phyloP scores from a whole-genome alignment of 768 basidiomycete genomes.

The Podaxis sp. region DNA sequence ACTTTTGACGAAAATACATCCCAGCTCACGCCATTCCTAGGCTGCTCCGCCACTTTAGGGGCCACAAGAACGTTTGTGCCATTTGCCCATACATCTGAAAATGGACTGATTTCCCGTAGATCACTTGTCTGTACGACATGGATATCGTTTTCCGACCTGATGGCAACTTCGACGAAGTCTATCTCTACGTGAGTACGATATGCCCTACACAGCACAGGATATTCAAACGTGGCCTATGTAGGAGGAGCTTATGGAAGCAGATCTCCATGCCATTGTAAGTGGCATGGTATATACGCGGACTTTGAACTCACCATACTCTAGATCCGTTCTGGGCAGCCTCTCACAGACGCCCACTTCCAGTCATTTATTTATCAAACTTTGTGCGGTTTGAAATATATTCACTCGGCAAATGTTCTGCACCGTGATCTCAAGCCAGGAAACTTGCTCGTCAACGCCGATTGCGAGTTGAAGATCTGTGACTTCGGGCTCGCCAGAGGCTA shows the following conservation, averaged over 20 bases:
- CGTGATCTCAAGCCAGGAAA: slow-evolving; percentile 96
- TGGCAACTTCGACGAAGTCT: slow-evolving; percentile 95
- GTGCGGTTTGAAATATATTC: slow-evolving; percentile 97
- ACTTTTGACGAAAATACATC: slow-evolving; percentile 10
- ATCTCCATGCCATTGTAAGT: slow-evolving; percentile 92
- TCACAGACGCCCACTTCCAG: slow-evolving; percentile 91
- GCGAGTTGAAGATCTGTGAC: slow-evolving; percentile 98
- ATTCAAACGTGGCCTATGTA: slow-evolving; percentile 28
- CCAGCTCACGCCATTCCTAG: slow-evolving; percentile 38
- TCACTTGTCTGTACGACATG: slow-evolving; percentile 97
- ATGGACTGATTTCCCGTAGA: slow-evolving; percentile 44
- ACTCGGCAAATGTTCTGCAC: slow-evolving; percentile 96
- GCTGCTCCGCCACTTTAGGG: slow-evolving; percentile 94
- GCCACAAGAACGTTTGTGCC: slow-evolving; percentile 90
- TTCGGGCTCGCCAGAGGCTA: slow-evolving; percentile 96
- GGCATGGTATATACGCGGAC: background rate
- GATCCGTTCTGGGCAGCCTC: slow-evolving; percentile 86
- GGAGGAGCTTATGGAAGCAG: slow-evolving; percentile 99
- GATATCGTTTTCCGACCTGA: slow-evolving; percentile 92
- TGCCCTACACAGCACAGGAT: background rate
- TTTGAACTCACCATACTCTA: slow-evolving; percentile 22
- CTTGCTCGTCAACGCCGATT: slow-evolving; percentile 96
- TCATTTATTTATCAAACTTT: slow-evolving; percentile 98
- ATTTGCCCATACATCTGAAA: slow-evolving; percentile 8
- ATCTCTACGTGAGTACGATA: slow-evolving; percentile 68